Evolutionary conservation across 75 land plant species (phyloP).

Genomic region (Sequoia sempervirens): DNA sequence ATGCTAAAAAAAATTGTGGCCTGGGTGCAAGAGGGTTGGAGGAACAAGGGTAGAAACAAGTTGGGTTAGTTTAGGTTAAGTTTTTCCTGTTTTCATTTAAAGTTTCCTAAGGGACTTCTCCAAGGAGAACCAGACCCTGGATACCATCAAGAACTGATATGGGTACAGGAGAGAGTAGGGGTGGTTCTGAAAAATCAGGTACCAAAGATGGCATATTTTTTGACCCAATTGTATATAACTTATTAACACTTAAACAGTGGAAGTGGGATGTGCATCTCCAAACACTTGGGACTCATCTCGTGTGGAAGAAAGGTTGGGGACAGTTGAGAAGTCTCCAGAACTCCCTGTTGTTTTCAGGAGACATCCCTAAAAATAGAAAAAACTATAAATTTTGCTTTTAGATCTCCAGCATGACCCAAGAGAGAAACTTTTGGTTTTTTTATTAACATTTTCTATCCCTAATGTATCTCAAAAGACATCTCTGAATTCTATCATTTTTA

Average conservation of each 20-base stretch:
- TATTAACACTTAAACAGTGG: neutral
- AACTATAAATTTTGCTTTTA: no score
- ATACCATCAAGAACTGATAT: no score
- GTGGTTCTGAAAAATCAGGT: neutral
- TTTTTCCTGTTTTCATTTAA: no score
- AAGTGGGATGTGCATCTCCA: neutral
- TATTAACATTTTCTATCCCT: no score
- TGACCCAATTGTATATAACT: neutral
- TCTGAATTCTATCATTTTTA: no score
- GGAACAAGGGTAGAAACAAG: neutral
- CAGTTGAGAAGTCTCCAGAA: neutral
- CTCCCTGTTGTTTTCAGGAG: neutral
- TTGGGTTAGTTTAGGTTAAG: neutral
- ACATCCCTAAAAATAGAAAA: neutral
- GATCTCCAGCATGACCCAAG: neutral
- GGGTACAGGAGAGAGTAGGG: neutral
- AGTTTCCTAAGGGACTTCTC: no score
- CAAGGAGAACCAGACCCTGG: no score
- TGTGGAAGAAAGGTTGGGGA: neutral
- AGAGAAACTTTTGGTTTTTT: neutral
- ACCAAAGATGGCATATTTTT: neutral
- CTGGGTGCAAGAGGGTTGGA: neutral
- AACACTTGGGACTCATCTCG: neutral
- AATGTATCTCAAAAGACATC: no score
- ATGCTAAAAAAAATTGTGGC: neutral